Evolutionary conservation across 2,329 filamentous ascomycete genomes (phyloP), one percentile per base, ranked within the genome.

Genomic region (Aureobasidium subglaciale): DNA sequence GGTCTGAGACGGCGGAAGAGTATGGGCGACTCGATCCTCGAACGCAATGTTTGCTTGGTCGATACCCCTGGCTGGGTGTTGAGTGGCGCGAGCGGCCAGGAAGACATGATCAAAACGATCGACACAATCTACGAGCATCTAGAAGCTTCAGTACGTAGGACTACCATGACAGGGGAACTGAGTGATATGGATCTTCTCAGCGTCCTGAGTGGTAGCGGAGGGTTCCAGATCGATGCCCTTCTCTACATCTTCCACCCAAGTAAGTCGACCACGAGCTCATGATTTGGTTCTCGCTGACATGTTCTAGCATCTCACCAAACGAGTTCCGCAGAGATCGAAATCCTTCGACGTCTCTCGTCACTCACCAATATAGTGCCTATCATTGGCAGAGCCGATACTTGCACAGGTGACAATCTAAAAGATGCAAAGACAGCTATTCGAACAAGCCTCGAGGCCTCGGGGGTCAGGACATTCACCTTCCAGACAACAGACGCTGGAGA

Each of bases 31-130:
- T 80, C 83, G 20, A 81, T 96, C 35, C 74, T 97, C 42, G 92
- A 97, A 67, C 82, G 92, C 27, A 99, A 99, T 66, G 73, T 99
- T 5, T 96, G 90, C 69, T 96, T 99, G 67, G 84, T 96, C 57
- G 92, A 97, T 71, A 92, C 88, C 2, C 83, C 86, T 10, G 84
- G 85, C 11, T 83, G 82, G 68, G 73, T 76, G 37, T 73, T 68
- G 60, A 77, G 76, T 42, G 62, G 60, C 37, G 63, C 70, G 41
- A 69, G 65, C 50, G 82, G 84, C 48, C 78, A 82, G 35, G 75
- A 76, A 6, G 80, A 87, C 35, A 71, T 86, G 13, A 76, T 84
- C 57, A 35, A 43, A 16, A n/a, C 29, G 32, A 57, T 50, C 10
- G 52, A 59, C 18, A 45, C 58, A 18, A 53, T 68, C n/a, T 37